Evolutionary conservation across 2,329 filamentous ascomycete genomes (phyloP).

Genomic region (Corynespora cassiicola): DNA sequence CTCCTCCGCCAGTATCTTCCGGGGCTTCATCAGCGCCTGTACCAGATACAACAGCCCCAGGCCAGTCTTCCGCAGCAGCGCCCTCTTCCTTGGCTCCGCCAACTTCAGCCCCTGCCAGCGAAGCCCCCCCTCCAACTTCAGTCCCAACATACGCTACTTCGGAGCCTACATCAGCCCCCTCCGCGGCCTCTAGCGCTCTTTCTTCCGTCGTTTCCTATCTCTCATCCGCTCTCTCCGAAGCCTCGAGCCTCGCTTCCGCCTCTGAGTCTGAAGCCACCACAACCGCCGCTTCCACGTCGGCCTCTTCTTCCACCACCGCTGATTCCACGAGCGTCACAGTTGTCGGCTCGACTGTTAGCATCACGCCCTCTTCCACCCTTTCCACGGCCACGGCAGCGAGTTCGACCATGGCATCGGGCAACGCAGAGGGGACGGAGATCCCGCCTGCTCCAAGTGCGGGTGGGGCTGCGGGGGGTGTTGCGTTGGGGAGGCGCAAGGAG

Average conservation of each 20-base stretch:
- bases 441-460: conserved; percentile 36
- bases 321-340: conserved; percentile 12
- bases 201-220: conserved; percentile 6
- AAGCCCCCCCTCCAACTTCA: neutral
- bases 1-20: neutral
- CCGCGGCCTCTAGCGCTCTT: conserved; percentile 5
- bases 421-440: conserved; percentile 20
- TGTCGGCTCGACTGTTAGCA: conserved; percentile 12
- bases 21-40: conserved; percentile 1
- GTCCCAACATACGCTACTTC: conserved; percentile 1
- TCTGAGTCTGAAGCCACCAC: conserved; percentile 2
- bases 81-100: conserved; percentile 1
- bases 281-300: neutral
- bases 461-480: conserved; percentile 14
- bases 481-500: conserved; percentile 20
- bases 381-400: conserved; percentile 14
- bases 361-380: conserved; percentile 17
- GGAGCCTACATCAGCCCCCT: neutral
- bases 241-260: conserved; percentile 3
- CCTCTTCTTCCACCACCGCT: conserved; percentile 4
- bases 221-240: conserved; percentile 7
- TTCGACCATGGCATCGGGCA: conserved; percentile 12
- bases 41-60: neutral
- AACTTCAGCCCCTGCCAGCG: neutral
- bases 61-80: neutral